Base-by-base conservation (phyloP, 1,139 yeast genomes). In the Yarrowia galli region DNA sequence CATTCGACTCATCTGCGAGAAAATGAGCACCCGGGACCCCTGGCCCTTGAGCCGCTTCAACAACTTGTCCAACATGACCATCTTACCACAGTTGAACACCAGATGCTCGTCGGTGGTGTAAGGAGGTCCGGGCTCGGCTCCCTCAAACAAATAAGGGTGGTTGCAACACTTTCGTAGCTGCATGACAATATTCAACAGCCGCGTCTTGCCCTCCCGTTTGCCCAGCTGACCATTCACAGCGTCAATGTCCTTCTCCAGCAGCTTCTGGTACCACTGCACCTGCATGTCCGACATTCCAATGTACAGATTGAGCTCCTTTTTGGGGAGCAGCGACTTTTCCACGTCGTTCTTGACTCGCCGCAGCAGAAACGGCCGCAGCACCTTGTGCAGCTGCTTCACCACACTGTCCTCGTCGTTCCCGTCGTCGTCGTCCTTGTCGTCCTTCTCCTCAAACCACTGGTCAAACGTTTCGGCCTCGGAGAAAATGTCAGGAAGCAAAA, bases 41-140 rank as follows among this genome's bases (percentile, higher is more conserved):
- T 89, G 88, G 36, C 80, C 83, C 74, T 87, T 85, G 78, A 90
- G 81, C 73, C 92, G 88, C 73, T 86, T 87, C 73, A 95, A 80
- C 75, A 95, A 82, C 75, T 91, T 91, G 77, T 95, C 99, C 69
- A 95, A 79, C 65, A 95, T 91, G 68, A 90, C 84, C 91, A 95
- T 89, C 77, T 95, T 95, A 43, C 97, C 98, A 10, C 97, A 85
- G 76, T 95, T 95, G 79, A 77, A 89, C 10, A 95, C 89, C 72
- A 95, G 83, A 79, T 95, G 98, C 76, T 93, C 98, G 78, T 93
- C 99, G 1, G 97, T 95, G 3, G 98, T 95, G 76, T 84, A 95
- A 0, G 99, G 99, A 1, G 99, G 99, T 10, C 99, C 98, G 0
- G 98, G 98, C 77, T 95, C 99, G 1, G 99, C 99, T 45, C 99